These are phyloP conservation scores for Pseudonitzschia pungens DNA, from an alignment of 108 stramenopile species.

Conservation along the genomic window DNA sequence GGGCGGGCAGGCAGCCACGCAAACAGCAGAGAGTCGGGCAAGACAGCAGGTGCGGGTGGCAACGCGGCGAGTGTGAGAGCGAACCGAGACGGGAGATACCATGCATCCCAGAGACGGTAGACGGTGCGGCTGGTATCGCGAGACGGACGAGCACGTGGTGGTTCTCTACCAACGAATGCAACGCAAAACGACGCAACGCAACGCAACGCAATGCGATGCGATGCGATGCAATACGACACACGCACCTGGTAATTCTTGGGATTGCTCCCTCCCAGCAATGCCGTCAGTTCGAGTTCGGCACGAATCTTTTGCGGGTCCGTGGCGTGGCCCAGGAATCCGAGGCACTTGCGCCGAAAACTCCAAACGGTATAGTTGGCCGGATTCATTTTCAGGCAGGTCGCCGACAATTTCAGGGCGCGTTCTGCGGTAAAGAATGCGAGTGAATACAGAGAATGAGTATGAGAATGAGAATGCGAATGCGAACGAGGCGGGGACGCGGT, in stretches of 20 bases:
- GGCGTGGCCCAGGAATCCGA: conserved; percentile 27
- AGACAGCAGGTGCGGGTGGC: no score
- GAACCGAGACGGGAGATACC: no score
- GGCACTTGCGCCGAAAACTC: conserved; percentile 87
- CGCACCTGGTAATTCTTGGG: conserved; percentile 99
- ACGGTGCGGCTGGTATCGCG: no score
- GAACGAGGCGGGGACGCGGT: no score
- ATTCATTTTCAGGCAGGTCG: conserved; percentile 82
- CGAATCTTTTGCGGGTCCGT: conserved; percentile 26
- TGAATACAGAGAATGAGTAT: no score
- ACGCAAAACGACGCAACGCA: background rate
- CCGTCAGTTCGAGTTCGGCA: conserved; percentile 72
- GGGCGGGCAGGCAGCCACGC: no score
- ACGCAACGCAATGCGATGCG: background rate
- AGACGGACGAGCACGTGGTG: no score
- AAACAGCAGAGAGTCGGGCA: no score
- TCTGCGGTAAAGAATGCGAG: no score
- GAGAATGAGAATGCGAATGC: no score
- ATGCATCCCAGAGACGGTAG: no score
- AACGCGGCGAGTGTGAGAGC: no score
- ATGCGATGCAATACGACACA: background rate
- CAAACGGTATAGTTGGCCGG: conserved; percentile 98
- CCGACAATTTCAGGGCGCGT: conserved; percentile 83
- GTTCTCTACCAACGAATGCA: background rate
- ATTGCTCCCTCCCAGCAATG: conserved; percentile 83